These are phyloP conservation scores for Periconia macrospinosa DNA, from an alignment of 2,329 filamentous ascomycete genomes.

Conservation along the genomic window DNA sequence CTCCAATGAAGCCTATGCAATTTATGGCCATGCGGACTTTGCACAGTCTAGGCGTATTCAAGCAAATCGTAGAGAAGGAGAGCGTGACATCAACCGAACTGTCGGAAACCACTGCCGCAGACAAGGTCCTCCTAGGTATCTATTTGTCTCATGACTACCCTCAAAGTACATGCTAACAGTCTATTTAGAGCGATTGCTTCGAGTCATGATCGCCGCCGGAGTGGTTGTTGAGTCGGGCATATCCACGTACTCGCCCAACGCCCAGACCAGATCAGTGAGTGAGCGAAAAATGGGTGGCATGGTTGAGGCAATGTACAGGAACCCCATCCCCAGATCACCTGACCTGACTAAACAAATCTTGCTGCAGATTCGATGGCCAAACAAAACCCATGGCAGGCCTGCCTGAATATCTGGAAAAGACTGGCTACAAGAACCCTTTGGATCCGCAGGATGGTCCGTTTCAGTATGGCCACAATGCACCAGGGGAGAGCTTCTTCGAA, in stretches of 20 bases:
- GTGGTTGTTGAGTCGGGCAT: background rate
- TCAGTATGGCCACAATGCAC: conserved; percentile 11
- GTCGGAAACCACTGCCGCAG: conserved; percentile 1
- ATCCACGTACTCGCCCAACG: background rate
- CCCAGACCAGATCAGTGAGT: background rate
- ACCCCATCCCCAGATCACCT: background rate
- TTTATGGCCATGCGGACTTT: conserved; percentile 4
- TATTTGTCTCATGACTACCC: background rate
- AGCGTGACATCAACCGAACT: conserved; percentile 4
- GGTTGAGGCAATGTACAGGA: conserved; percentile 1
- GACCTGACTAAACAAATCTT: background rate
- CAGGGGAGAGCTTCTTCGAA: background rate
- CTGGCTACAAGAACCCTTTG: conserved; percentile 19
- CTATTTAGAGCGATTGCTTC: background rate
- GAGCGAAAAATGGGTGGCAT: conserved; percentile 5
- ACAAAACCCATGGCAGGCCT: conserved; percentile 9
- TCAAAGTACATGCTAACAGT: background rate
- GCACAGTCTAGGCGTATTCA: conserved; percentile 2
- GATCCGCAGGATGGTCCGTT: conserved; percentile 24
- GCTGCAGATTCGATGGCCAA: conserved; percentile 1
- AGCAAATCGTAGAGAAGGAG: conserved; percentile 2
- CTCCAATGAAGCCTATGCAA: background rate
- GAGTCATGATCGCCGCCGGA: background rate
- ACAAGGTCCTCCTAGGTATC: background rate
- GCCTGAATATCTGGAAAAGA: conserved; percentile 22